Evolutionary conservation across 108 stramenopile genomes (phyloP).

Genomic region (Nitzschia inconspicua): DNA sequence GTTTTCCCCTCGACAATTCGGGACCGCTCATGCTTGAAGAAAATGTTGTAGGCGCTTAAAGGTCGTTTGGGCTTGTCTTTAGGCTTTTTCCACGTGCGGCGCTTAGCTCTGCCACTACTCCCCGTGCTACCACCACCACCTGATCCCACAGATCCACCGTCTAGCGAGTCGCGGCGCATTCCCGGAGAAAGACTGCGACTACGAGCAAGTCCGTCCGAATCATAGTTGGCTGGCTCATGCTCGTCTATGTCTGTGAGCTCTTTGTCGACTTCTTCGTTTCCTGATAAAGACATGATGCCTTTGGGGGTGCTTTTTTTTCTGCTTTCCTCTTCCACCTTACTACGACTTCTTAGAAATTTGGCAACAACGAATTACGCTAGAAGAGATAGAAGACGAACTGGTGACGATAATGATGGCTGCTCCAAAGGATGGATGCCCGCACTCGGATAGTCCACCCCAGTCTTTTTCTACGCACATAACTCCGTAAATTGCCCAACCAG

Average conservation of each 20-base stretch:
- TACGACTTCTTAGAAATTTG: too few relatives aligned
- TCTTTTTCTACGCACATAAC: too few relatives aligned
- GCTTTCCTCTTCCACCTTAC: too few relatives aligned
- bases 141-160: slow-evolving; percentile 3
- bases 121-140: slow-evolving; percentile 10
- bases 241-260: slow-evolving; percentile 16
- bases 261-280: neutral
- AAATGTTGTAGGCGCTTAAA: slow-evolving; percentile 36
- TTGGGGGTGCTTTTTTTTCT: too few relatives aligned
- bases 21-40: slow-evolving; percentile 39
- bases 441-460: too few relatives aligned
- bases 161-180: neutral
- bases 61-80: slow-evolving; percentile 44
- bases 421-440: too few relatives aligned
- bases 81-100: slow-evolving; percentile 36
- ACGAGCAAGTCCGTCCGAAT: slow-evolving; percentile 6
- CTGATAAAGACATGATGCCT: neutral
- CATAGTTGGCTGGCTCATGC: slow-evolving; percentile 10
- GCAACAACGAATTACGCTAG: too few relatives aligned
- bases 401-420: too few relatives aligned
- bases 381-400: too few relatives aligned
- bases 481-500: too few relatives aligned
- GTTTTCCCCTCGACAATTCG: slow-evolving; percentile 27
- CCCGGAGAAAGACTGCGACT: neutral
- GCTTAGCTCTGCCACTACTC: slow-evolving; percentile 9